Conservation (phyloP, 2,329 filamentous ascomycete genomes). For the Colletotrichum brevisporum region DNA sequence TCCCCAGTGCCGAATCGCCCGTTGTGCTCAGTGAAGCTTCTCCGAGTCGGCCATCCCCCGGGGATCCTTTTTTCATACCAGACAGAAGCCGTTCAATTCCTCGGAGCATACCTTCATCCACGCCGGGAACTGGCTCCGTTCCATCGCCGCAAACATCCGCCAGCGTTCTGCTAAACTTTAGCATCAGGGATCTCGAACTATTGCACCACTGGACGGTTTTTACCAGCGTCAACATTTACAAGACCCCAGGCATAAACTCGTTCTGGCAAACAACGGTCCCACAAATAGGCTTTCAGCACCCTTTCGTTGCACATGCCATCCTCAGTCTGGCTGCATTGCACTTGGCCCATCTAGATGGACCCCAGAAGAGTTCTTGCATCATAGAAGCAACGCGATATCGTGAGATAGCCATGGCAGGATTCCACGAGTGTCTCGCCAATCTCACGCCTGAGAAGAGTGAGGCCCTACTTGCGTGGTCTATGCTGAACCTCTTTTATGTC, state of each 20-base stretch:
- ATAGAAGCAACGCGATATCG: constrained; percentile 34
- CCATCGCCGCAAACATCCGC: not conserved
- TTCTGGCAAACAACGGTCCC: constrained; percentile 36
- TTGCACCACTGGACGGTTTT: constrained; percentile 42
- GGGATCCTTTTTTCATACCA: not conserved
- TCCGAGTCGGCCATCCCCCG: not conserved
- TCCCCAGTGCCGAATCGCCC: not conserved
- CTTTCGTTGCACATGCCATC: constrained; percentile 38
- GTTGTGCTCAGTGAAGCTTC: not conserved
- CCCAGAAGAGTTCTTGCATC: not conserved
- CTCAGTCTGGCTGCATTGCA: constrained; percentile 41
- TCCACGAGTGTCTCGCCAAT: constrained; percentile 19
- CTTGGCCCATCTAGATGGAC: constrained; percentile 20
- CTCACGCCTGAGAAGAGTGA: constrained; percentile 32
- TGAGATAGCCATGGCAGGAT: constrained; percentile 24
- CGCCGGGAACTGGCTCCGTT: not conserved
- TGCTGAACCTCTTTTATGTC: constrained; percentile 39
- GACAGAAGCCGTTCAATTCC: not conserved
- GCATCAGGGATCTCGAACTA: constrained; percentile 37
- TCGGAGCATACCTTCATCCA: too few relatives aligned
- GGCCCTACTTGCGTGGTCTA: constrained; percentile 33
- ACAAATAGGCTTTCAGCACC: constrained; percentile 35
- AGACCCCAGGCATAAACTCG: not conserved
- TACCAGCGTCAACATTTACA: constrained; percentile 27
- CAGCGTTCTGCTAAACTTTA: not conserved